Evolutionary conservation across 148 eudicot species (phyloP), one percentile per base, ranked within the genome.

Genomic region (Dianthus caryophyllus): DNA sequence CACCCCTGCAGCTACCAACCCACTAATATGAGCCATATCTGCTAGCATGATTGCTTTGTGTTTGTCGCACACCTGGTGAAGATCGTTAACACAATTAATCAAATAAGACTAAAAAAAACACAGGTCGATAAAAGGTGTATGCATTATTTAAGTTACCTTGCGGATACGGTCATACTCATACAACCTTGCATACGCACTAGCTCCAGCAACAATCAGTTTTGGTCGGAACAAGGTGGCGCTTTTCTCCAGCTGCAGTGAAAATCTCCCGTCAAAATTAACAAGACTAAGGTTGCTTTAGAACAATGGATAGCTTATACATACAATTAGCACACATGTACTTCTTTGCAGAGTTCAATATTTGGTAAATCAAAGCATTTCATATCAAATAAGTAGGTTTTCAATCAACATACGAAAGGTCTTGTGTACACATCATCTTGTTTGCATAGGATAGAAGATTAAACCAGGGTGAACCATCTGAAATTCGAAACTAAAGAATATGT

Each of bases 1-100:
- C 30, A 92, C 97, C 63, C 84, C 91, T 44, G 91, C 96, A 55
- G 97, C 97, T 25, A 92, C 97, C 77, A 92, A 66, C 65, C 97
- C 97, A 81, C 97, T 92, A 39, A 92, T 92, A 77, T 92, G 97
- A 18, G 97, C 97, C 97, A 92, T 92, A 70, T 92, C 97, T 41
- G 97, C 97, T 80, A 92, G 69, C 87, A 92, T 64, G 66, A 92
- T 72, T 64, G 97, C 96, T 71, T 92, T 92, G 71, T 88, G 97
- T 77, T 92, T 92, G 89, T 87, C 86, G 80, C 96, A 92, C 47
- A 92, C 79, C 97, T 94, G 84, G 41, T 24, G 56, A 17, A 66
- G 20, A 53, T 58, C 14, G 79, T 41, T 33, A 31, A 50, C 38
- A 27, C 21, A 41, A 38, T 16, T 31, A 69, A 26, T 58, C 22